Evolutionary conservation across 78 protist species (phyloP), one percentile per base, ranked within the genome.

Genomic region (Planoprotostelium fungivorum): DNA sequence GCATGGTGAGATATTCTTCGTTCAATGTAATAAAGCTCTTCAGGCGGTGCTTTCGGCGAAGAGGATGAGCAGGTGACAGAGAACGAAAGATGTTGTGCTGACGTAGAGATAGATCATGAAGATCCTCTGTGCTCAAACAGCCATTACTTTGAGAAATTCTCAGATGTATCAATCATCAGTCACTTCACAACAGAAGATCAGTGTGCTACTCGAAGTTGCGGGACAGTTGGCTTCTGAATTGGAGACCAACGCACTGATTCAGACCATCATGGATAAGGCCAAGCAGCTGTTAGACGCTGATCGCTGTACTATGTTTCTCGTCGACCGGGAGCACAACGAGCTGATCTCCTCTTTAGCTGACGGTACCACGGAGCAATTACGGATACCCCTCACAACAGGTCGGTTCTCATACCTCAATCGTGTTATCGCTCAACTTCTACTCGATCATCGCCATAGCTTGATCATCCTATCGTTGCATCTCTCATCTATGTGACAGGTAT

Each of bases 291-390:
- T 91, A n/a, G 36, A 34, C 35, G 89, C 89, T 37, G 90, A 91
- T 37, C 29, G 89, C 29, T 91, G 93, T 51, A 38, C 93, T 31
- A 23, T 91, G 38, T 91, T 87, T 37, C 83, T 90, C 63, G 88
- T 90, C 37, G 85, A 51, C 84, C 0, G 83, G 36, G 89, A 35
- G 36, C 31, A 35, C 28, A 90, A 35, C 35, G 29, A 0, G 35
- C 1, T 36, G n/a, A 37, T 1, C 37, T 83, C 38, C 87, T 87
- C 36, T 0, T 1, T 29, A 38, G 83, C 84, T 0, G 73, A 35
- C 38, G 10, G 35, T 63, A 34, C 34, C n/a, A 63, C 37, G 83
- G 25, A 1, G 35, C 85, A 25, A 9, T 35, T 1, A 35, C 39
- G 38, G 1, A 36, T 88, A 84, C 35, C 85, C 0, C 34, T 73